Base-by-base conservation (phyloP, 2,329 filamentous ascomycete species). In the Diaporthe caulivora region DNA sequence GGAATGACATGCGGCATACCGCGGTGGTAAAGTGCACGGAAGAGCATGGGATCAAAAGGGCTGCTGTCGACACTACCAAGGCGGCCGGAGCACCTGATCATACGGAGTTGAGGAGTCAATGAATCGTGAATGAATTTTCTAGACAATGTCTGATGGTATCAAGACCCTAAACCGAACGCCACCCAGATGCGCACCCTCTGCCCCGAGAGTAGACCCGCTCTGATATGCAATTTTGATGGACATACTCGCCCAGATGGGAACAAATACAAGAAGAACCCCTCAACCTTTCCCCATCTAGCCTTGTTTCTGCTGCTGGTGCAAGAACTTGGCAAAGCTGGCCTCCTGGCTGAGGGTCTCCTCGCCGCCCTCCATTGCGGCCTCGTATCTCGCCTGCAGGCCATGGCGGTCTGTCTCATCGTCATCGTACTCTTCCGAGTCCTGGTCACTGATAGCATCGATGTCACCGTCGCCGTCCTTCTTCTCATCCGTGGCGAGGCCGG, bases 381-480 rank as follows among this genome's bases (percentile, higher is more conserved):
- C 89, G 81, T 98, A 98, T 76, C 95, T 87, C 65, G 90, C 86
- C 79, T 94, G 91, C 60, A 98, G 86, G 2, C 93, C 91, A 75
- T 92, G 89, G 75, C 90, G 87, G 76, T 91, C 87, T 31, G 85
- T 84, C 73, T 91, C 90, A n/a, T 90, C 88, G 54, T 89, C 87
- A 31, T 91, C 89, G 21, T 70, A 71, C 24, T 89, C 89, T n/a
- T 88, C 86, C 29, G 88, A 90, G 40, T 90, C 88, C 64, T 88
- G 87, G 24, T 86, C 85, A 62, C 90, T 88, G 54, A 84, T 82
- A 21, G 80, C 83, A 74, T 84, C 81, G 7, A 84, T 86, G 26
- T 87, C 85, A 29, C 79, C 79, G 11, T 75, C 76, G 44, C 75
- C 72, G 44, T 78, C 77, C 40, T 73, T 73, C 60, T 76, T 74